Percentiles rank a stretch among this genome's conserved stretches.
Conservation (phyloP, 176 grass and related monocot species). For the Oryza coarctata region DNA sequence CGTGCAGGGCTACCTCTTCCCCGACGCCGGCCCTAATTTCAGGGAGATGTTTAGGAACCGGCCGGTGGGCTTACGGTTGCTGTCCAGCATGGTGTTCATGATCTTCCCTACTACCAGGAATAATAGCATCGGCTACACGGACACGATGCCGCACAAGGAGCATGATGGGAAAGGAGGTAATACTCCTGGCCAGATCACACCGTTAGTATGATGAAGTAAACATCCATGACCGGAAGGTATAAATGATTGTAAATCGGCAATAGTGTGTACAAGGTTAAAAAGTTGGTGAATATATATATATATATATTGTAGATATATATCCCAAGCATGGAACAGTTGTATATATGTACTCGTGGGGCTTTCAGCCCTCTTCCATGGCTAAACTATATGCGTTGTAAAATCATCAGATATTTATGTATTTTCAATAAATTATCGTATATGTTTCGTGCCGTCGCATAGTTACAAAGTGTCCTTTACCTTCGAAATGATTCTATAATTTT, state of each 20-base stretch:
- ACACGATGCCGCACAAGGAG: conserved; percentile 1
- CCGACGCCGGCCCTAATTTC: not conserved
- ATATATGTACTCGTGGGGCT: too few relatives aligned
- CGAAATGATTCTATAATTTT: too few relatives aligned
- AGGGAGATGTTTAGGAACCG: conserved; percentile 44
- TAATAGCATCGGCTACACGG: conserved; percentile 52
- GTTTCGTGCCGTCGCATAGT: too few relatives aligned
- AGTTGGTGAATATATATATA: too few relatives aligned
- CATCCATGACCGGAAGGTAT: not conserved
- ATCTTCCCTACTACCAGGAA: conserved; percentile 52
- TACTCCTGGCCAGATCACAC: not conserved
- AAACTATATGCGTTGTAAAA: too few relatives aligned
- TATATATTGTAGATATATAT: too few relatives aligned
- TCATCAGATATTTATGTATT: too few relatives aligned
- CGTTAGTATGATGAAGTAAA: not conserved
- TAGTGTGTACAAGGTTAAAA: too few relatives aligned
- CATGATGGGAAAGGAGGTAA: not conserved
- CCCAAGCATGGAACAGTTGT: too few relatives aligned
- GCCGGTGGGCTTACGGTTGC: conserved; percentile 35
- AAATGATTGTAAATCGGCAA: not conserved
- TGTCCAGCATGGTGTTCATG: conserved; percentile 50
- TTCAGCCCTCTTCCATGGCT: too few relatives aligned
- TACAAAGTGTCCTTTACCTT: too few relatives aligned
- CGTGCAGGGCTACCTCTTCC: conserved; percentile 55
- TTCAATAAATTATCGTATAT: too few relatives aligned